Percentiles rank a stretch among this genome's conserved stretches.
These are phyloP conservation scores for Termitomyces eurrhizus DNA, from an alignment of 768 basidiomycete species.

Conservation along the genomic window DNA sequence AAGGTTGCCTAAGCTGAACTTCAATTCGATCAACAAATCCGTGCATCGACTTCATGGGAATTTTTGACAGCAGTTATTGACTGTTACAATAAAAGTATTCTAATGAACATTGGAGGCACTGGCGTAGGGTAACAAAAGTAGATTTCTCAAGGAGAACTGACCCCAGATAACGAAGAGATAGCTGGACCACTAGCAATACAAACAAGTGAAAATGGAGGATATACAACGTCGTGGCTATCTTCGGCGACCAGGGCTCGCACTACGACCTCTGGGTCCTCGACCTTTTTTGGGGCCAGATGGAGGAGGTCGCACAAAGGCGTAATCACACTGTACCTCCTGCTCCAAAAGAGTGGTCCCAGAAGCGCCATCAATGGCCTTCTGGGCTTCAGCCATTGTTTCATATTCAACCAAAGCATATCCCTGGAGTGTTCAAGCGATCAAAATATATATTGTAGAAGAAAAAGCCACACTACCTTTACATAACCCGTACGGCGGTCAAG, in stretches of 20 bases:
- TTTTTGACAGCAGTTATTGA: background rate
- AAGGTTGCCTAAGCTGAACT: slow-evolving; percentile 3
- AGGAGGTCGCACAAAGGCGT: slow-evolving; percentile 87
- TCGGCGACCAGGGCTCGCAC: slow-evolving; percentile 74
- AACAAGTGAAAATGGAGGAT: background rate
- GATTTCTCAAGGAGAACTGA: background rate
- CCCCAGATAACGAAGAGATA: background rate
- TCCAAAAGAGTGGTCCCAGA: slow-evolving; percentile 81
- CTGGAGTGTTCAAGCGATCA: slow-evolving; percentile 36
- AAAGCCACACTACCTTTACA: slow-evolving; percentile 71
- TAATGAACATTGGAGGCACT: background rate
- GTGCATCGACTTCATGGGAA: background rate
- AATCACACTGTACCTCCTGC: slow-evolving; percentile 85
- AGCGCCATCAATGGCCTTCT: slow-evolving; percentile 89
- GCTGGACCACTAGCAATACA: background rate
- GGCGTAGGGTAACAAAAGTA: background rate
- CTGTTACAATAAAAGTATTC: background rate
- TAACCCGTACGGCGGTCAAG: slow-evolving; percentile 96
- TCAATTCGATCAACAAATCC: background rate
- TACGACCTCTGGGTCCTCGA: slow-evolving; percentile 65
- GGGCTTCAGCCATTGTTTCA: slow-evolving; percentile 91
- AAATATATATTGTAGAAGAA: slow-evolving; percentile 1
- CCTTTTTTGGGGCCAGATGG: slow-evolving; percentile 81
- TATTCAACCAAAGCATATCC: slow-evolving; percentile 98
- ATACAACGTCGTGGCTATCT: slow-evolving; percentile 25